These are phyloP conservation scores for Steccherinum ochraceum DNA, from an alignment of 768 basidiomycete species.

Conservation along the genomic window DNA sequence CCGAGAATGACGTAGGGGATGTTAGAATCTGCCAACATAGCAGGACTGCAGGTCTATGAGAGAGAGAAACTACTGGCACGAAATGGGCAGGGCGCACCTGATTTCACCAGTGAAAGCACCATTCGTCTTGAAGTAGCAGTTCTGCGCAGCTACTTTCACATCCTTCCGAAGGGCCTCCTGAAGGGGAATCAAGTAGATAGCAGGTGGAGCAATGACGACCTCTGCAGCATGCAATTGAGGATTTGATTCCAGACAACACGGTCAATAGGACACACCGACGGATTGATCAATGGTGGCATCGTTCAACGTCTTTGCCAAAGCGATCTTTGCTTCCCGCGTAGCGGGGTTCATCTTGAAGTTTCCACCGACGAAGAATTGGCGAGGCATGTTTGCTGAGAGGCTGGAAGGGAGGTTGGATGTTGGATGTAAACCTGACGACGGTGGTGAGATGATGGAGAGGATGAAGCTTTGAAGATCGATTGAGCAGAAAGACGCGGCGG, in stretches of 20 bases:
- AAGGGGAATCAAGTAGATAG: constrained; percentile 79
- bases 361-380: constrained; percentile 91
- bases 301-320: constrained; percentile 69
- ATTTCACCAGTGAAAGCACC: constrained; percentile 98
- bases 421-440: not conserved
- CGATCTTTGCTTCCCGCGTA: constrained; percentile 53
- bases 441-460: constrained; percentile 1
- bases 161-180: constrained; percentile 55
- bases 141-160: constrained; percentile 84
- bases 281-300: constrained; percentile 68
- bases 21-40: constrained; percentile 79
- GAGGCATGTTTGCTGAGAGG: constrained; percentile 42
- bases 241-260: constrained; percentile 11
- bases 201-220: constrained; percentile 89
- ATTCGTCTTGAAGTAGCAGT: constrained; percentile 71
- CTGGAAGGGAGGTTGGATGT: not conserved
- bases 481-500: not conserved
- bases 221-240: constrained; percentile 41
- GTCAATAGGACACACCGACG: constrained; percentile 50
- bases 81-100: constrained; percentile 49
- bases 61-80: not conserved
- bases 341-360: constrained; percentile 98
- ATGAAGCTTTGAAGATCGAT: not conserved
- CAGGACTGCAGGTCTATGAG: constrained; percentile 43
- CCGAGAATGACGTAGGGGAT: constrained; percentile 92